phyloP scores from a whole-genome alignment of 306 rosid genomes.

The Sophora flavescens region DNA sequence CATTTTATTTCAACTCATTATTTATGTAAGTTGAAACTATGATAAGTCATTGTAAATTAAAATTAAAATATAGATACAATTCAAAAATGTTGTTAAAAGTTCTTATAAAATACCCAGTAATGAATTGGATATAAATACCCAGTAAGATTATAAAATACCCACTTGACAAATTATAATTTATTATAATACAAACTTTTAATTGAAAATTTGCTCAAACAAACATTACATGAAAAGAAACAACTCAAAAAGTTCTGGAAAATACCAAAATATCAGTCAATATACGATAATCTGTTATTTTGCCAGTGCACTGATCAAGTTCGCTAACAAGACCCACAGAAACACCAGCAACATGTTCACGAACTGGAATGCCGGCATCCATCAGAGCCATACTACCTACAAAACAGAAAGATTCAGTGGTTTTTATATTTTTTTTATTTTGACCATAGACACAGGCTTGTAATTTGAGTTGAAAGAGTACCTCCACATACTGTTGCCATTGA shows the following conservation, averaged over 20 bases:
- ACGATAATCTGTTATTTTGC: conserved; percentile 75
- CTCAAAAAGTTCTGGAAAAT: conserved; percentile 37
- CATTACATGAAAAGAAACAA: conserved; percentile 35
- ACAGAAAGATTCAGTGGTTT: conserved; percentile 21
- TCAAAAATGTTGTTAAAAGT: background rate
- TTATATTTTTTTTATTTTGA: background rate
- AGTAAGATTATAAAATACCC: too few relatives aligned
- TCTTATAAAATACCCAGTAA: background rate
- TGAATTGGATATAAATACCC: too few relatives aligned
- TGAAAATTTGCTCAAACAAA: conserved; percentile 33
- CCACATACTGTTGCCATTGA: conserved; percentile 99
- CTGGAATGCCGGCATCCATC: conserved; percentile 96
- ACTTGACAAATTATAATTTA: conserved; percentile 7
- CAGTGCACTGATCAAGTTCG: conserved; percentile 83
- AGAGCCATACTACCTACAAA: conserved; percentile 89
- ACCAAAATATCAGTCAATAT: conserved; percentile 98
- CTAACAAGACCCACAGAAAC: conserved; percentile 95
- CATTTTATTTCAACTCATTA: background rate
- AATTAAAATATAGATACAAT: conserved; percentile 6
- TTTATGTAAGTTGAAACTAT: background rate
- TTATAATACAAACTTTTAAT: conserved; percentile 15
- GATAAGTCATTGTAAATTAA: background rate
- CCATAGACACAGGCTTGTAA: background rate
- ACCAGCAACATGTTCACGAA: conserved; percentile 93
- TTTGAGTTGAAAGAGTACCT: conserved; percentile 58